phyloP scores from a whole-genome alignment of 2,329 filamentous ascomycete genomes.

The Fusarium concolor region DNA sequence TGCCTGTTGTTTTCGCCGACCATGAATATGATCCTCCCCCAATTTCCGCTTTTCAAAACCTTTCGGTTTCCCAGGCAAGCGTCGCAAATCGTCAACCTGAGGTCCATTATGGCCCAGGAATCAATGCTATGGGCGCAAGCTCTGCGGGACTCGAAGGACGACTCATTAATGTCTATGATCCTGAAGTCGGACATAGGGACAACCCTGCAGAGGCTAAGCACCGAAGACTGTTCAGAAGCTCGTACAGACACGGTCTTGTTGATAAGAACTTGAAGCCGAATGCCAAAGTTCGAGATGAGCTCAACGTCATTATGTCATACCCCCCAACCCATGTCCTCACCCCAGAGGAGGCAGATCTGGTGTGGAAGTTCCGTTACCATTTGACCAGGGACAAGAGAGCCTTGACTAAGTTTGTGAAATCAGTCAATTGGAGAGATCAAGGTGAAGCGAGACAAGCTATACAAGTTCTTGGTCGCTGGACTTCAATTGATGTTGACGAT shows the following conservation, averaged over 20 bases:
- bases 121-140: conserved; percentile 73
- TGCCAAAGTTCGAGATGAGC: conserved; percentile 91
- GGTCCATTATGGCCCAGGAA: conserved; percentile 90
- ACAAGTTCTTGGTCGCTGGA: conserved; percentile 92
- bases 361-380: conserved; percentile 98
- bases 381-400: conserved; percentile 91
- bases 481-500: conserved; percentile 96
- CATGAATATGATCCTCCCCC: conserved; percentile 90
- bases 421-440: conserved; percentile 91
- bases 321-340: conserved; percentile 90
- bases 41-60: conserved; percentile 77
- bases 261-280: conserved; percentile 97
- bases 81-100: conserved; percentile 85
- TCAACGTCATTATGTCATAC: conserved; percentile 91
- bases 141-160: conserved; percentile 64
- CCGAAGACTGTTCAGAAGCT: conserved; percentile 88
- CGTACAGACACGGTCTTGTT: conserved; percentile 88
- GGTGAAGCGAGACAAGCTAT: conserved; percentile 90
- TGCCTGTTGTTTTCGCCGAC: conserved; percentile 94
- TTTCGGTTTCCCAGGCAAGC: conserved; percentile 69
- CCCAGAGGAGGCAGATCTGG: conserved; percentile 91
- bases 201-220: conserved; percentile 98
- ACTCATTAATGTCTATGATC: conserved; percentile 89
- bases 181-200: conserved; percentile 87
- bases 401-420: conserved; percentile 97